A percentile compares a stretch with the other conserved stretches of the same genome.
These are phyloP conservation scores for Dillenia suffruticosa DNA, from an alignment of 164 flowering plant species.

Conservation along the genomic window DNA sequence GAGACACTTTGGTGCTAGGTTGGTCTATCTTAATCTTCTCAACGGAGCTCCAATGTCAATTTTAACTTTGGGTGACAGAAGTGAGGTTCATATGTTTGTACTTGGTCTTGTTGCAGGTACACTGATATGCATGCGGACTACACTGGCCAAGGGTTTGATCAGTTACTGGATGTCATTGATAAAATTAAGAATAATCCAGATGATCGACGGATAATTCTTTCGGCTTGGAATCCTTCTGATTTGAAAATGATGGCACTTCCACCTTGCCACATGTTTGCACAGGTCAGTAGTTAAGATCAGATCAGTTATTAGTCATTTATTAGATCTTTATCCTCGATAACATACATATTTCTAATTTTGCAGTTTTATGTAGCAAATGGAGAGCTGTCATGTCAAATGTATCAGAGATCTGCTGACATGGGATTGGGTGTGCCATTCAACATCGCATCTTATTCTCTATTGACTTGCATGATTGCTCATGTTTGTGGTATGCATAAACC, in stretches of 20 bases:
- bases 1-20: conserved; percentile 98
- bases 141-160: conserved; percentile 94
- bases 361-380: conserved; percentile 92
- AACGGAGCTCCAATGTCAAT: background rate
- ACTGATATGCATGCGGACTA: conserved; percentile 93
- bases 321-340: background rate
- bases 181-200: conserved; percentile 77
- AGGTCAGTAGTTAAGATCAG: conserved; percentile 29
- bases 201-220: conserved; percentile 80
- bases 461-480: conserved; percentile 93
- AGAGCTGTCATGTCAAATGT: conserved; percentile 95
- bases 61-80: conserved; percentile 2
- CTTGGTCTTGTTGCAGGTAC: conserved; percentile 44
- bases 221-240: conserved; percentile 98
- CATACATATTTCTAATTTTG: conserved; percentile 8
- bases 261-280: conserved; percentile 98
- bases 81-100: background rate
- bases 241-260: conserved; percentile 93
- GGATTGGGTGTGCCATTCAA: conserved; percentile 97
- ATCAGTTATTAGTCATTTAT: background rate
- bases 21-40: conserved; percentile 3
- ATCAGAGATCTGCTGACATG: conserved; percentile 97
- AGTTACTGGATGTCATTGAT: conserved; percentile 74
- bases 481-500: conserved; percentile 72
- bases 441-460: conserved; percentile 86